These are phyloP conservation scores for Epichloe typhina DNA, from an alignment of 2,329 filamentous ascomycete species.

Conservation along the genomic window DNA sequence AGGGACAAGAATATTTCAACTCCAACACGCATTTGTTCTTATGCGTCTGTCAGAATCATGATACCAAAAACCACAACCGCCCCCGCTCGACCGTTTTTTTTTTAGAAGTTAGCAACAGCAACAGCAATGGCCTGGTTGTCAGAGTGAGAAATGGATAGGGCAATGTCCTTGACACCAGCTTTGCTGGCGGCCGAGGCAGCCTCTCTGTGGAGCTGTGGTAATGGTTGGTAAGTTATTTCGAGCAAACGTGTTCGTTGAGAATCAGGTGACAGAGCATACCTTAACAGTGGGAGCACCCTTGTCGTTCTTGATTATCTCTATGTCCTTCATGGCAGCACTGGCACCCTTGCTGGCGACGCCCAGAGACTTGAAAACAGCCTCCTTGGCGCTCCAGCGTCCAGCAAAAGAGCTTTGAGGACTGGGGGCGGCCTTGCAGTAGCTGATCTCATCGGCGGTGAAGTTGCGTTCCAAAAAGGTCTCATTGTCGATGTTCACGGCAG, in stretches of 20 bases:
- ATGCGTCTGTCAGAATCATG: background rate
- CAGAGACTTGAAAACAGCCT: constrained; percentile 95
- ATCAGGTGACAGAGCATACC: constrained; percentile 41
- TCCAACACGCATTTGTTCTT: background rate
- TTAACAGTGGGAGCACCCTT: constrained; percentile 72
- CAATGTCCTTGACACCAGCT: constrained; percentile 78
- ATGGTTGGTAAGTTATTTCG: constrained; percentile 22
- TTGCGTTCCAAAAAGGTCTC: constrained; percentile 91
- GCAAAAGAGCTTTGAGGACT: constrained; percentile 84
- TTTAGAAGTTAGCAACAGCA: constrained; percentile 68
- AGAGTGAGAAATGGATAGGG: constrained; percentile 90
- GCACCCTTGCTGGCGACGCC: constrained; percentile 78
- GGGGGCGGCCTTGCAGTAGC: constrained; percentile 71
- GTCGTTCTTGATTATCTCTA: constrained; percentile 76
- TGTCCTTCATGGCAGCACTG: constrained; percentile 82
- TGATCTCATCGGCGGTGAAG: constrained; percentile 74
- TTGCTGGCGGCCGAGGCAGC: constrained; percentile 73
- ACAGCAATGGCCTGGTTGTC: constrained; percentile 91
- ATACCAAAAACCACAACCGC: constrained; percentile 8
- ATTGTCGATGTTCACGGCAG: constrained; percentile 81
- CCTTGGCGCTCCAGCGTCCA: constrained; percentile 93
- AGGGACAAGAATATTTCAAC: background rate
- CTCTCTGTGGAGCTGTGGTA: constrained; percentile 63
- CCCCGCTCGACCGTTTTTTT: constrained; percentile 13
- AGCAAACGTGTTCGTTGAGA: background rate